Evolutionary conservation across 2,329 filamentous ascomycete species (phyloP).

Genomic region (Epichloe scottii): DNA sequence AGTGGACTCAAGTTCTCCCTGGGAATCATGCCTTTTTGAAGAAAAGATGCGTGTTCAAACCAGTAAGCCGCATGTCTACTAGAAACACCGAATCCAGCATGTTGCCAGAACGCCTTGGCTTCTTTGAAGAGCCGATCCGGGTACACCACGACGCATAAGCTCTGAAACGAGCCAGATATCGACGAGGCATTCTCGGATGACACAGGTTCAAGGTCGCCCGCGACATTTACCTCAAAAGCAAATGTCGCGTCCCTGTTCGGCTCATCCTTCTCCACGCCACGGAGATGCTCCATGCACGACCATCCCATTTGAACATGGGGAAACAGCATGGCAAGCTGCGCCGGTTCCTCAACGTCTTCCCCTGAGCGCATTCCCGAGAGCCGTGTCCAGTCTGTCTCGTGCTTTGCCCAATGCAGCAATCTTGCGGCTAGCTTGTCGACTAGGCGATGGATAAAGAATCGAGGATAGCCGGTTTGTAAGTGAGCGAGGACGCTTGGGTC

Average conservation of each 20-base stretch:
- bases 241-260: neutral
- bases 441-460: conserved; percentile 15
- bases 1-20: neutral
- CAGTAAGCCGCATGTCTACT: conserved; percentile 16
- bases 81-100: conserved; percentile 18
- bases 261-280: neutral
- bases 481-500: conserved; percentile 11
- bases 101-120: conserved; percentile 19
- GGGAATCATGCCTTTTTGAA: neutral
- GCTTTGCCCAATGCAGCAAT: conserved; percentile 10
- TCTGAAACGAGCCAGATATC: neutral
- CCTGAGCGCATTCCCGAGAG: neutral
- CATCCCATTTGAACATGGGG: conserved; percentile 1
- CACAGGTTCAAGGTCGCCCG: neutral
- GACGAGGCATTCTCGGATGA: neutral
- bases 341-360: neutral
- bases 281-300: conserved; percentile 11
- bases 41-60: conserved; percentile 12
- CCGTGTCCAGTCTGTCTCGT: neutral
- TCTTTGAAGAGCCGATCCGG: conserved; percentile 8
- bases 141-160: conserved; percentile 11
- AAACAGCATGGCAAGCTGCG: conserved; percentile 7
- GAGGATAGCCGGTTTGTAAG: conserved; percentile 16
- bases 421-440: conserved; percentile 11
- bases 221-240: neutral